phyloP scores from a whole-genome alignment of 164 flowering plant species.

The Piper betle region DNA sequence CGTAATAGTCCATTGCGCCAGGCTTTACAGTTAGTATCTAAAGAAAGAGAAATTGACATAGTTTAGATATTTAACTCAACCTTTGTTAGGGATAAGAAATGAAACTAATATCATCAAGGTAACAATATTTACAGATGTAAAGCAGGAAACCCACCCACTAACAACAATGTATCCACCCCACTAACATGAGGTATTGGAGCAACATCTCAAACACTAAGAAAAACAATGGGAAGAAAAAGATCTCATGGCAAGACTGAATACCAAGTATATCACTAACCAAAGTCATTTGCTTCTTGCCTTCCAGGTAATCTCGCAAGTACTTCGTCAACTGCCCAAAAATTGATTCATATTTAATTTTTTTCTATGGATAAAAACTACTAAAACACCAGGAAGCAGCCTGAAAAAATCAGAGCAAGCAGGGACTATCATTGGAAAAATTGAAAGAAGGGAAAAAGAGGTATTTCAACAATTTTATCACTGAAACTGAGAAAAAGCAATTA shows the following conservation, averaged over 20 bases:
- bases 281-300: conserved; percentile 83
- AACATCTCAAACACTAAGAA: no score
- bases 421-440: no score
- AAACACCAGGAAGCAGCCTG: background rate
- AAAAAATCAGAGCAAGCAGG: no score
- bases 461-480: no score
- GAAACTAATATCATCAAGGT: no score
- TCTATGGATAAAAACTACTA: background rate
- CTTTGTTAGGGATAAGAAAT: background rate
- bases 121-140: background rate
- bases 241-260: background rate
- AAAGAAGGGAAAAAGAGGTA: no score
- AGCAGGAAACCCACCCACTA: background rate
- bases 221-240: no score
- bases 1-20: conserved; percentile 61
- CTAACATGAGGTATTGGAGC: no score
- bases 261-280: conserved; percentile 33
- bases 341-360: background rate
- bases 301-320: conserved; percentile 74
- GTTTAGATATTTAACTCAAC: conserved; percentile 3
- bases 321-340: conserved; percentile 50
- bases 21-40: conserved; percentile 78
- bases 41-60: conserved; percentile 1
- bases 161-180: no score
- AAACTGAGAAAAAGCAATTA: no score